phyloP scores from a whole-genome alignment of 257 asterid species.

The Solanum sitiens region DNA sequence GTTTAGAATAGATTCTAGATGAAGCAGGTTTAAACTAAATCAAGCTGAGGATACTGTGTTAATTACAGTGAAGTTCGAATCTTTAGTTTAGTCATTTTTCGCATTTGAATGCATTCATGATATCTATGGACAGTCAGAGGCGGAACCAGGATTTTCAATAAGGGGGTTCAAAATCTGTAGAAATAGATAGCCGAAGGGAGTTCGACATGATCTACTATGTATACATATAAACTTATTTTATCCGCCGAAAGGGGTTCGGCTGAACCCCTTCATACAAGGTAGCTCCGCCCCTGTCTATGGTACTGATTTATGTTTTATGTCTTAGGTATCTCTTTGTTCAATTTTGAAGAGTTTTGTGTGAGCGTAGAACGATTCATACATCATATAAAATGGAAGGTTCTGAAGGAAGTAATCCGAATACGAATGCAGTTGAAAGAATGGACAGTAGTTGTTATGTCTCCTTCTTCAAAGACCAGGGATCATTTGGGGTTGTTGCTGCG shows the following conservation, averaged over 20 bases:
- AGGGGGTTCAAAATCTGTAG: no score
- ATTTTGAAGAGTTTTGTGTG: not conserved
- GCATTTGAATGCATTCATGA: not conserved
- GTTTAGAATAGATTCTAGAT: no score
- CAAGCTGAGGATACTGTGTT: not conserved
- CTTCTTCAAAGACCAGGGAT: slow-evolving; percentile 28
- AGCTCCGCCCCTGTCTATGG: no score
- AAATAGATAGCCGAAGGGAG: no score
- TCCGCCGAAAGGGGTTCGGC: no score
- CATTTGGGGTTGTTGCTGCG: slow-evolving; percentile 35
- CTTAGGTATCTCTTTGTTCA: not conserved
- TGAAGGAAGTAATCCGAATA: slow-evolving; percentile 1
- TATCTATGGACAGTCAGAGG: no score
- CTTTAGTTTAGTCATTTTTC: not conserved
- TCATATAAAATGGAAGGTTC: slow-evolving; percentile 13
- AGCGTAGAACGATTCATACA: not conserved
- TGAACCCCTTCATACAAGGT: no score
- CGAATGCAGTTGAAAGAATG: slow-evolving; percentile 16
- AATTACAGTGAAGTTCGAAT: not conserved
- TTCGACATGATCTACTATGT: no score
- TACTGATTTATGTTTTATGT: not conserved
- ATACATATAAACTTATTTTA: no score
- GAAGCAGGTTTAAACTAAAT: not conserved
- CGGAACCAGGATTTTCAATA: no score
- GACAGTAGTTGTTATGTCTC: slow-evolving; percentile 17